These are phyloP conservation scores for Ceratopteris richardii DNA, from an alignment of 75 land plant genomes.

Conservation along the genomic window DNA sequence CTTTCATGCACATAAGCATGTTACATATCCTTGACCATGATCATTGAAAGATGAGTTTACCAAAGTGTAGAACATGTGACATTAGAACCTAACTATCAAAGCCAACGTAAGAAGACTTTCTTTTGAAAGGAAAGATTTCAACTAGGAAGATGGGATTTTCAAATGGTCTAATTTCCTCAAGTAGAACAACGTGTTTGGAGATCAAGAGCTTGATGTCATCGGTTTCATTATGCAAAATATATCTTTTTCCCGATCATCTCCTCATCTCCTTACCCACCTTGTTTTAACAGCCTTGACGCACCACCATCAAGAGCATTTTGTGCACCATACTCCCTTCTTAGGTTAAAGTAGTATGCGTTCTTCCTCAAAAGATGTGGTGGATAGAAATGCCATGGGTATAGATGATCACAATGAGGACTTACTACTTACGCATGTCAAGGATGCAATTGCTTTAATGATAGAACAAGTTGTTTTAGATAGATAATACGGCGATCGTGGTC, in stretches of 20 bases:
- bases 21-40: constrained; percentile 60
- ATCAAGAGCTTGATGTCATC: constrained; percentile 23
- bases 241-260: neutral
- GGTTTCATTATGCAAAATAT: neutral
- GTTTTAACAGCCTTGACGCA: too few relatives aligned
- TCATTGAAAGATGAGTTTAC: constrained; percentile 65
- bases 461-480: neutral
- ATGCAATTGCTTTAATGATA: neutral
- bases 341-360: neutral
- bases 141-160: constrained; percentile 39
- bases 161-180: constrained; percentile 70
- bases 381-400: neutral
- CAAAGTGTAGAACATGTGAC: constrained; percentile 79
- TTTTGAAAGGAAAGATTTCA: constrained; percentile 7
- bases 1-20: constrained; percentile 44
- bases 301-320: neutral
- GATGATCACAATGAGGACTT: neutral
- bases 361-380: neutral
- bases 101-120: constrained; percentile 34
- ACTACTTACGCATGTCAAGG: neutral
- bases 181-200: constrained; percentile 61
- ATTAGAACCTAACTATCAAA: constrained; percentile 63
- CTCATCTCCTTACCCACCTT: neutral
- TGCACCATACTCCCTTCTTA: neutral
- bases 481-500: neutral